Evolutionary conservation across 2,329 filamentous ascomycete species (phyloP).

Genomic region (Venturia pyrina): DNA sequence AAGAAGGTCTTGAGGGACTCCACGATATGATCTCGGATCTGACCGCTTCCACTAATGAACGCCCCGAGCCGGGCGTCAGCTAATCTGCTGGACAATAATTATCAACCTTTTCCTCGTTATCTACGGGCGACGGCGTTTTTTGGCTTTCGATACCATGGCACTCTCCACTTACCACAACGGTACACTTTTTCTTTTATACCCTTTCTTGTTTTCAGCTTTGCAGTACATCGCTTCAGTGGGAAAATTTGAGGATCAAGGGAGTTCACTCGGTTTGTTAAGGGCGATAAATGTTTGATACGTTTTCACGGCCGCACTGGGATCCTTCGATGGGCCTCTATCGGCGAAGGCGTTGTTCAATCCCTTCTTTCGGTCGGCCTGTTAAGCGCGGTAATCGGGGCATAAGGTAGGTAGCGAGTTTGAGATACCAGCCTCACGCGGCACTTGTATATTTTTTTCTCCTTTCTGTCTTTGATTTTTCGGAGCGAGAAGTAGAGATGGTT

Average conservation of each 20-base stretch:
- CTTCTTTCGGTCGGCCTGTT: background rate
- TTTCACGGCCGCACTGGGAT: background rate
- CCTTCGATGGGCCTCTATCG: background rate
- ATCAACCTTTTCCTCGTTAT: background rate
- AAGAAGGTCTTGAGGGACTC: background rate
- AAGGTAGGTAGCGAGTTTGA: no score
- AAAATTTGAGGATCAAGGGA: background rate
- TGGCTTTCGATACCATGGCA: background rate
- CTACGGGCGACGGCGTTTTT: background rate
- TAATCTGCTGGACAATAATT: background rate
- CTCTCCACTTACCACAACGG: constrained; percentile 3
- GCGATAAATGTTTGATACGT: background rate
- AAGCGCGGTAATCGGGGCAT: background rate
- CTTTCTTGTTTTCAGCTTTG: background rate
- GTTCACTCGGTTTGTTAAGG: background rate
- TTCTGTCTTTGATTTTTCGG: background rate
- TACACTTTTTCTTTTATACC: constrained; percentile 3
- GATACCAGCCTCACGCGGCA: background rate
- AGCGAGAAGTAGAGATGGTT: background rate
- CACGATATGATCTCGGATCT: background rate
- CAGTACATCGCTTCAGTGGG: background rate
- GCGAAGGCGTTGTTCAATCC: background rate
- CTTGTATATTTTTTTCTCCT: background rate
- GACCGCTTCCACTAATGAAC: background rate
- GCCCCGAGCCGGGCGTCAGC: background rate